phyloP scores from a whole-genome alignment of 2,329 filamentous ascomycete genomes.

The Tricladium varicosporioides region DNA sequence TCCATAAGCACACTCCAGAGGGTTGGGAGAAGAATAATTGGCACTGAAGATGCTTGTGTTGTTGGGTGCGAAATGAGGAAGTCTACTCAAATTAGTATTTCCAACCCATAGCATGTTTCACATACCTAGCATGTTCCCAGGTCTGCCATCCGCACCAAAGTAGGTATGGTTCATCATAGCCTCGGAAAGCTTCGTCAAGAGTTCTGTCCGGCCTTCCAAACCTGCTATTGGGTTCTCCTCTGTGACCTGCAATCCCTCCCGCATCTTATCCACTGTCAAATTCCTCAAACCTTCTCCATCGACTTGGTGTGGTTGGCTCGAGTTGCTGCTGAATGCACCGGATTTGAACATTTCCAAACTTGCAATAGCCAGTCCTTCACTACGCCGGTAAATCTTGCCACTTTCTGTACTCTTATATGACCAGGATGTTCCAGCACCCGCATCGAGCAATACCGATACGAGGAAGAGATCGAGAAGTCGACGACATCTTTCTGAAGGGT shows the following conservation, averaged over 20 bases:
- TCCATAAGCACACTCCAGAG: conserved; percentile 91
- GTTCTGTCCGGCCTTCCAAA: conserved; percentile 76
- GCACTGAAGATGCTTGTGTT: conserved; percentile 83
- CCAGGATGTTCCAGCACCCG: conserved; percentile 88
- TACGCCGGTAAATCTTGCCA: conserved; percentile 76
- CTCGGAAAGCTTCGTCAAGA: conserved; percentile 72
- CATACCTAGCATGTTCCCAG: conserved; percentile 91
- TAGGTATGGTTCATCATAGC: conserved; percentile 78
- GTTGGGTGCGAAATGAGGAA: conserved; percentile 90
- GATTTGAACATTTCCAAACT: conserved; percentile 90
- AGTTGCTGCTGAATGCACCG: conserved; percentile 82
- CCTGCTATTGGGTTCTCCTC: conserved; percentile 80
- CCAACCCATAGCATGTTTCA: conserved; percentile 7
- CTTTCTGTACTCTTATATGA: conserved; percentile 90
- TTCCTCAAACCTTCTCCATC: conserved; percentile 77
- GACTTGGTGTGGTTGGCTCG: conserved; percentile 80
- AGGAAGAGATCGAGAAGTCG: conserved; percentile 76
- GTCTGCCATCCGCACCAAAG: conserved; percentile 80
- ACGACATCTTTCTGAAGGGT: conserved; percentile 71
- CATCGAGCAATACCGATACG: conserved; percentile 78
- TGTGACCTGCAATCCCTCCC: conserved; percentile 79
- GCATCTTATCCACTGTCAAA: conserved; percentile 72
- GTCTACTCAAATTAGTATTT: conserved; percentile 51
- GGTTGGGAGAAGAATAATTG: conserved; percentile 81
- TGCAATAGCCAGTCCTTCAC: conserved; percentile 80